Evolutionary conservation across 1,284 basidiomycete species (phyloP).

Genomic region (Cutaneotrichosporon dermatis): DNA sequence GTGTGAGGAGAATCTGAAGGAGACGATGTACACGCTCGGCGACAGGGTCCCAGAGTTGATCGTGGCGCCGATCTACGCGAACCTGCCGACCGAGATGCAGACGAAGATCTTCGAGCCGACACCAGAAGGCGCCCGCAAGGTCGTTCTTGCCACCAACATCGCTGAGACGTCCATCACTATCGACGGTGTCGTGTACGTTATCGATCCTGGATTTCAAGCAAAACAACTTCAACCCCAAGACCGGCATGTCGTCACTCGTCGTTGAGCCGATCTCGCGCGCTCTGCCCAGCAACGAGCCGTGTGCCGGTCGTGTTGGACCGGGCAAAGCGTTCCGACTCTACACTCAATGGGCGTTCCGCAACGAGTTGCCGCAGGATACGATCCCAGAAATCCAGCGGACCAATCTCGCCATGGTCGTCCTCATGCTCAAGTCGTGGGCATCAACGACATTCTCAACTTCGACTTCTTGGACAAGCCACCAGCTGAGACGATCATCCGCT

Average conservation of each 20-base stretch:
- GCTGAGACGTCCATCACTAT: conserved; percentile 98
- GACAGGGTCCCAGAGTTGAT: conserved; percentile 95
- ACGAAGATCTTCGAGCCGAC: conserved; percentile 99
- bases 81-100: conserved; percentile 97
- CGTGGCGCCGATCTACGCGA: conserved; percentile 96
- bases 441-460: conserved; percentile 61
- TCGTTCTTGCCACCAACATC: conserved; percentile 97
- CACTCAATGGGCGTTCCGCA: conserved; percentile 62
- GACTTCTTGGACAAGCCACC: conserved; percentile 67
- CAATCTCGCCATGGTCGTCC: conserved; percentile 53
- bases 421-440: conserved; percentile 60
- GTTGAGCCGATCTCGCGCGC: conserved; percentile 94
- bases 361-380: conserved; percentile 60
- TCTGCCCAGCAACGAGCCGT: conserved; percentile 91
- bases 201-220: conserved; percentile 96
- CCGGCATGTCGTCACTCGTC: conserved; percentile 90
- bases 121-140: conserved; percentile 90
- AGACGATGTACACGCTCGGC: conserved; percentile 88
- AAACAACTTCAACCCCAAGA: conserved; percentile 92
- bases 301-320: conserved; percentile 94
- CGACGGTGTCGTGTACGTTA: conserved; percentile 95
- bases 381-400: conserved; percentile 57
- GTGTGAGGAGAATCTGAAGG: conserved; percentile 89
- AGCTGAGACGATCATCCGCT: conserved; percentile 94
- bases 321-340: conserved; percentile 91